Conservation (phyloP, 2,329 filamentous ascomycete species). For the Colletotrichum sp. region DNA sequence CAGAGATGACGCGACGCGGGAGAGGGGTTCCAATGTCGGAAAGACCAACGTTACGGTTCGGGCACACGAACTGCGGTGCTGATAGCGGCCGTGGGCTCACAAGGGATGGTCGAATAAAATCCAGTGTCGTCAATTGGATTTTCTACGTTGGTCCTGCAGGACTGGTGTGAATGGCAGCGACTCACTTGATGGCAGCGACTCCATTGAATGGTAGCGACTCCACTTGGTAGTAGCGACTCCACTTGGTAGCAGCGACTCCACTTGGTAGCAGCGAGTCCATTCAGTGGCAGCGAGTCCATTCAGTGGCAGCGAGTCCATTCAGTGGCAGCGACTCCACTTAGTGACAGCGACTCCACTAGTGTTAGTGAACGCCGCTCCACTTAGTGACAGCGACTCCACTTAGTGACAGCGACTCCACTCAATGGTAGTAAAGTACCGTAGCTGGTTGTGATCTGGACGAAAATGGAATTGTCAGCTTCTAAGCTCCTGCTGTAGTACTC, state of each 20-base stretch:
- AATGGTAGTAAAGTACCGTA: too few relatives aligned
- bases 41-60: background rate
- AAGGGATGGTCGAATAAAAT: background rate
- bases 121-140: background rate
- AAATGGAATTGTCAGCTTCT: background rate
- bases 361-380: too few relatives aligned
- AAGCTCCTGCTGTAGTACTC: too few relatives aligned
- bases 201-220: background rate
- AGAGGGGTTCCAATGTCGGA: background rate
- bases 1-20: background rate
- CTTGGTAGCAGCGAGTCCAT: too few relatives aligned
- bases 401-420: too few relatives aligned
- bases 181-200: background rate
- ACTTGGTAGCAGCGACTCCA: too few relatives aligned
- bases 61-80: background rate
- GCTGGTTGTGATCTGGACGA: background rate
- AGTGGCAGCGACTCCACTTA: background rate
- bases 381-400: too few relatives aligned
- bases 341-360: too few relatives aligned
- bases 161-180: background rate
- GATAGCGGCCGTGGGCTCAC: background rate
- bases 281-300: too few relatives aligned
- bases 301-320: too few relatives aligned
- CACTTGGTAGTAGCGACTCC: too few relatives aligned
- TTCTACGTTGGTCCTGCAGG: background rate